phyloP scores from a whole-genome alignment of 345 rosid species.

The Cardiospermum halicacabum region DNA sequence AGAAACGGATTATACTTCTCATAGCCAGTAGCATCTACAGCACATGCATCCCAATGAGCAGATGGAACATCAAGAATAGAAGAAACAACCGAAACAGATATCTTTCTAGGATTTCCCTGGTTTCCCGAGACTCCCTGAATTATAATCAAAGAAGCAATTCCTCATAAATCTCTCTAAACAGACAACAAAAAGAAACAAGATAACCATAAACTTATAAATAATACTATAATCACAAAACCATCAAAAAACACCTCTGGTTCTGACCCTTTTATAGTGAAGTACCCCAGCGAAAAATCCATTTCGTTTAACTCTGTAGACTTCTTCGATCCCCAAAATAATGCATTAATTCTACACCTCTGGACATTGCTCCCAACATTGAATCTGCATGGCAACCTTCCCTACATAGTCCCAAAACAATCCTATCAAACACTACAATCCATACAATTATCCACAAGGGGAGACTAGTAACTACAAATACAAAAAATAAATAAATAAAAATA shows the following conservation, averaged over 20 bases:
- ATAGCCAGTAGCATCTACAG: slow-evolving; percentile 63
- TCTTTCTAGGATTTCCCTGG: slow-evolving; percentile 25
- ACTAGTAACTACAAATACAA: background rate
- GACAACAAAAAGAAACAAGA: background rate
- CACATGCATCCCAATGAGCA: slow-evolving; percentile 79
- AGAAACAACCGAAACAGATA: slow-evolving; percentile 57
- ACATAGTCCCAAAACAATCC: slow-evolving; percentile 7
- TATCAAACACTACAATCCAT: background rate
- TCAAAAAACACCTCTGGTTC: slow-evolving; percentile 47
- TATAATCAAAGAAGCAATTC: slow-evolving; percentile 11
- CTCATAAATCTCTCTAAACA: background rate
- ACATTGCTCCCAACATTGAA: slow-evolving; percentile 20
- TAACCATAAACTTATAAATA: slow-evolving; percentile 2
- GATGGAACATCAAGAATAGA: slow-evolving; percentile 64
- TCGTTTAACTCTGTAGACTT: slow-evolving; percentile 44
- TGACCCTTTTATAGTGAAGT: slow-evolving; percentile 45
- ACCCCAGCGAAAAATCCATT: slow-evolving; percentile 42
- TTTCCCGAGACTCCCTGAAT: slow-evolving; percentile 36
- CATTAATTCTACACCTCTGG: slow-evolving; percentile 33
- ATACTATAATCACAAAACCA: background rate
- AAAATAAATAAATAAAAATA: background rate
- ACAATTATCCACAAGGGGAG: background rate
- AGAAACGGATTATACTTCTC: slow-evolving; percentile 78
- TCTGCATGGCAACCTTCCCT: slow-evolving; percentile 40
- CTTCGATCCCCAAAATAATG: slow-evolving; percentile 75